Conservation (phyloP, 2,329 filamentous ascomycete species). For the Lecanicillium sp. region DNA sequence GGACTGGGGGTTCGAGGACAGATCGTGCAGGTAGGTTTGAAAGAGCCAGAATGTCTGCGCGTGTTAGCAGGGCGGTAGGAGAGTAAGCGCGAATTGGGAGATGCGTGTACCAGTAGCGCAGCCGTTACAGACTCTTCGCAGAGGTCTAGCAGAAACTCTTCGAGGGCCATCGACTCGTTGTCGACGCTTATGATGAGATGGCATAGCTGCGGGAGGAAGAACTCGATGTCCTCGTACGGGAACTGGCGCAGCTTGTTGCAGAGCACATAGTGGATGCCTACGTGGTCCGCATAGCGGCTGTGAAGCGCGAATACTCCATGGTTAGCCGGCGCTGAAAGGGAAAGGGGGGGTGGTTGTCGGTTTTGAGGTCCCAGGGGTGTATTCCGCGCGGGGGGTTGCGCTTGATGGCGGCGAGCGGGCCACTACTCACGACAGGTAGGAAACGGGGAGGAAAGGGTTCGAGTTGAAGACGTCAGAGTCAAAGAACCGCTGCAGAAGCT, state of each 20-base stretch:
- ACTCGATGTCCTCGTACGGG: conserved; percentile 86
- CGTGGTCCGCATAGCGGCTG: conserved; percentile 83
- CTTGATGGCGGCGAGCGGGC: background rate
- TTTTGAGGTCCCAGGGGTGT: no score
- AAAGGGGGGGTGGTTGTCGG: conserved; percentile 1
- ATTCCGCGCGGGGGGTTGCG: background rate
- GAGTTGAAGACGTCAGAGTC: conserved; percentile 92
- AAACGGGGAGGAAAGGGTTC: conserved; percentile 81
- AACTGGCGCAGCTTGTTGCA: conserved; percentile 86
- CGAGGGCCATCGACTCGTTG: conserved; percentile 86
- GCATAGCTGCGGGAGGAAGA: conserved; percentile 83
- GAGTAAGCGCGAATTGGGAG: background rate
- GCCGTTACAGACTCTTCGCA: conserved; percentile 85
- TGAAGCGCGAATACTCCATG: conserved; percentile 17
- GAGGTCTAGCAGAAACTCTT: conserved; percentile 79
- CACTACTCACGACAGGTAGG: conserved; percentile 72
- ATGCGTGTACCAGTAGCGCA: conserved; percentile 61
- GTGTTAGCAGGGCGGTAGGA: background rate
- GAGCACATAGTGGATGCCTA: conserved; percentile 83
- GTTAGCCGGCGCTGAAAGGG: conserved; percentile 20
- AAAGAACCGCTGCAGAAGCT: conserved; percentile 83
- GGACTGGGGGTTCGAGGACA: conserved; percentile 67
- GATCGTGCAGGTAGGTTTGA: conserved; percentile 80
- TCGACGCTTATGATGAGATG: conserved; percentile 83
- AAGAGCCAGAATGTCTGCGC: conserved; percentile 82